Evolutionary conservation across 192 early-diverging fungal genomes (phyloP), one percentile per base, ranked within the genome.

Genomic region (Coemansia umbellata): DNA sequence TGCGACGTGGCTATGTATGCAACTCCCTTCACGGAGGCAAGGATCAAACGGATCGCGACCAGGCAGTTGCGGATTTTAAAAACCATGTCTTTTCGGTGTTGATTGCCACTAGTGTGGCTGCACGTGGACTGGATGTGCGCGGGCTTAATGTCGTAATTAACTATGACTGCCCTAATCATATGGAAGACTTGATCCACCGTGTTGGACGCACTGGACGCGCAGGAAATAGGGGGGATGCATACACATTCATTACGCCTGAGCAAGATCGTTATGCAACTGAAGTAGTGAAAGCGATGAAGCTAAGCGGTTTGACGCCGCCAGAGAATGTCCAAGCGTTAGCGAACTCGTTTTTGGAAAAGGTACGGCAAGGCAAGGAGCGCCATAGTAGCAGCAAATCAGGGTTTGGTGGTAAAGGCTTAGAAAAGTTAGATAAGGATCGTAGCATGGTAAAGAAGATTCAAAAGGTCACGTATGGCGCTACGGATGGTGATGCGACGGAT

Each of bases 111-210:
- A 93, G 90, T 17, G 92, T 97, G 5, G 96, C 94, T 13, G 93
- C 95, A 1, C 89, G 94, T 48, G 96, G 94, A 8, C 60, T 99
- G 37, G 96, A 97, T 61, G 95, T 97, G 10, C 95, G 95, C 53
- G 85, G 93, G 10, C 74, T 97, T 2, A 94, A 89, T 39, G 70
- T 92, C 21, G 96, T 99, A 5, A 80, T 97, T 42, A 99, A 99
- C 68, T 98, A 89, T 55, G 97, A 99, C 54, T 90, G 91, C 39
- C 97, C 97, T 8, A 93, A 94, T 73, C 92, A 99, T 48, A 90
- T 94, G 84, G 97, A 99, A 55, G 97, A 99, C 47, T 92, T 98
- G 70, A 92, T 99, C 2, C 97, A 99, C 71, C 92, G 97, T 36
- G 93, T 96, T 14, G 97, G 97, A 5, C 82, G 97, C 31, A 99